Evolutionary conservation across 345 rosid genomes (phyloP).

Genomic region (Sapria himalayana): DNA sequence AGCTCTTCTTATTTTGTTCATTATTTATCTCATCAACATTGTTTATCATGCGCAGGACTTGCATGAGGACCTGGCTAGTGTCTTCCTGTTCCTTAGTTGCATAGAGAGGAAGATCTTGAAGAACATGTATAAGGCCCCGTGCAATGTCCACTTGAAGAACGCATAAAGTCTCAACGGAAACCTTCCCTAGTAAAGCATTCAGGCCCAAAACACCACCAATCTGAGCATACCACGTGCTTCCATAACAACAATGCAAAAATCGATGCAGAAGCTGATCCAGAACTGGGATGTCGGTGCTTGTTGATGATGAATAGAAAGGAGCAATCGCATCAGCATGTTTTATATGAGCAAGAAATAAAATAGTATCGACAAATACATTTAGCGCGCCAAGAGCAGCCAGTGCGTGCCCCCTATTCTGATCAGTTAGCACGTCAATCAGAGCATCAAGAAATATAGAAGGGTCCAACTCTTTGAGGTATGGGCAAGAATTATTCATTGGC

Average conservation of each 20-base stretch:
- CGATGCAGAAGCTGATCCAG: conserved; percentile 97
- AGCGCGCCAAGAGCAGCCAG: conserved; percentile 77
- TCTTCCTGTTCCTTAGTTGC: conserved; percentile 94
- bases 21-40: conserved; percentile 90
- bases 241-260: conserved; percentile 91
- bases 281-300: conserved; percentile 79
- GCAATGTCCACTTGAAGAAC: conserved; percentile 76
- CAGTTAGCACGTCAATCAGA: conserved; percentile 80
- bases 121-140: conserved; percentile 76
- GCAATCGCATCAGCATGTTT: conserved; percentile 82
- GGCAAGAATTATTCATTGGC: conserved; percentile 32
- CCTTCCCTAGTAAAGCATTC: conserved; percentile 91
- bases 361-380: conserved; percentile 71
- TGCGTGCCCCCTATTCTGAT: conserved; percentile 78
- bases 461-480: conserved; percentile 73
- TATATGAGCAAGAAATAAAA: conserved; percentile 76
- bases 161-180: conserved; percentile 82
- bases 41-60: conserved; percentile 92
- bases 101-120: conserved; percentile 76
- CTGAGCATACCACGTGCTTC: conserved; percentile 95
- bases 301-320: conserved; percentile 92
- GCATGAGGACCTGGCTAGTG: conserved; percentile 95
- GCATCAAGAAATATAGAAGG: conserved; percentile 84
- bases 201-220: conserved; percentile 99
- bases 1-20: conserved; percentile 77